Base-by-base conservation (phyloP, 805 yeast species). In the Wickerhamomyces rabaulensis region DNA sequence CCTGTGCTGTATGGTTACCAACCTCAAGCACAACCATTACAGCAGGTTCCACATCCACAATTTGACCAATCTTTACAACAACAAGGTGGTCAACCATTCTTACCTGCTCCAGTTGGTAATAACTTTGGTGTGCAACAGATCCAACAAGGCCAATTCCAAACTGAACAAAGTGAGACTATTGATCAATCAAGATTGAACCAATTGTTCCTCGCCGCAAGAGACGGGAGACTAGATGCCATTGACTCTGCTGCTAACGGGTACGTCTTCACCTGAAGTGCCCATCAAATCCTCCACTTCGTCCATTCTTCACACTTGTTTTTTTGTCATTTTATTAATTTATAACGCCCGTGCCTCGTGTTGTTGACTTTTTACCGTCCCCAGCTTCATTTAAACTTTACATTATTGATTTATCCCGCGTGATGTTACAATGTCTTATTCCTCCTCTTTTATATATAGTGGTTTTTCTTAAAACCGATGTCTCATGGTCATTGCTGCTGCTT, bases 201-300 rank as follows among this genome's bases (percentile, higher is more conserved):
- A 54, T 61, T 77, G 36, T 73, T 76, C 47, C 57, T 77, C 29
- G 81, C 81, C 45, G 78, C 81, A 10, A 70, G 80, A 48, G 81
- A 77, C 51, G 80, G 79, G 15, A 71, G 77, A 47, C 55, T 78
- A 35, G 83, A 78, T 54, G 65, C 79, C 22, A 62, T 79, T 47
- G 83, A 79, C 26, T 68, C 80, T 15, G 71, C 66, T 43, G 56
- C 78, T 9, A 71, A 70, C 47, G 75, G 74, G 4, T 57, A 42
- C 25, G 36, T 48, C 4, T 47, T 44, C 29, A 38, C 39, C 35
- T 29, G 17, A 9, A 25, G 4, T 25, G 27, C 12, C 35, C 35
- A 29, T 13, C 9, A n/a, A 9, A 15, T 33, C 7, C 10, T 16
- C 20, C 36, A 33, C 2, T 16, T 33, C 36, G n/a, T n/a, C n/a